phyloP scores from a whole-genome alignment of 768 basidiomycete species.

The Tulasnella sp. region DNA sequence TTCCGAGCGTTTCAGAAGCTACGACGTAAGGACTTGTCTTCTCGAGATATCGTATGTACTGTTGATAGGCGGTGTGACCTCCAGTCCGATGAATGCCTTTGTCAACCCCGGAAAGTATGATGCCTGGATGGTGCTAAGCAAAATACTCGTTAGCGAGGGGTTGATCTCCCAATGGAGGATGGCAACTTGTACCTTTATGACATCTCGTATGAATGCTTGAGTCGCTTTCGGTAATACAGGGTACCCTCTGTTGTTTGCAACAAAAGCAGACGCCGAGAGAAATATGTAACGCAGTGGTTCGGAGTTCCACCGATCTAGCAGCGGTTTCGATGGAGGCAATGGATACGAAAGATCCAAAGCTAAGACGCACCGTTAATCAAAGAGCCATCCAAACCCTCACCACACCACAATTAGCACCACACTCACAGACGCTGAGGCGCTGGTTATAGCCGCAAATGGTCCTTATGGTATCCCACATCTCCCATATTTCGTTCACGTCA shows the following conservation, averaged over 20 bases:
- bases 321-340: conserved; percentile 69
- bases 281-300: conserved; percentile 89
- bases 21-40: conserved; percentile 66
- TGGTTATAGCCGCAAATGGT: conserved; percentile 81
- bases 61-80: conserved; percentile 80
- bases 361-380: conserved; percentile 38
- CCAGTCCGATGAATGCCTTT: conserved; percentile 68
- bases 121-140: conserved; percentile 72
- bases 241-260: conserved; percentile 93
- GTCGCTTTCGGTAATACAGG: conserved; percentile 93
- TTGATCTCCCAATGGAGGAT: not conserved
- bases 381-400: not conserved
- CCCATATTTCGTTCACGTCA: conserved; percentile 80
- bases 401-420: conserved; percentile 19
- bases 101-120: conserved; percentile 72
- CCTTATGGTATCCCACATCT: conserved; percentile 96
- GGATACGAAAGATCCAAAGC: conserved; percentile 88
- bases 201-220: conserved; percentile 84
- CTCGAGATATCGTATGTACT: conserved; percentile 82
- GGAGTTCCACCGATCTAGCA: conserved; percentile 84
- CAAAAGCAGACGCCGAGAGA: conserved; percentile 85
- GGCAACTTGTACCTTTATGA: conserved; percentile 65
- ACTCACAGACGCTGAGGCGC: conserved; percentile 67
- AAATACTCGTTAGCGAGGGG: conserved; percentile 33
- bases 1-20: conserved; percentile 61